Base-by-base conservation (phyloP, 2,329 filamentous ascomycete species). In the Helotiales sp. region DNA sequence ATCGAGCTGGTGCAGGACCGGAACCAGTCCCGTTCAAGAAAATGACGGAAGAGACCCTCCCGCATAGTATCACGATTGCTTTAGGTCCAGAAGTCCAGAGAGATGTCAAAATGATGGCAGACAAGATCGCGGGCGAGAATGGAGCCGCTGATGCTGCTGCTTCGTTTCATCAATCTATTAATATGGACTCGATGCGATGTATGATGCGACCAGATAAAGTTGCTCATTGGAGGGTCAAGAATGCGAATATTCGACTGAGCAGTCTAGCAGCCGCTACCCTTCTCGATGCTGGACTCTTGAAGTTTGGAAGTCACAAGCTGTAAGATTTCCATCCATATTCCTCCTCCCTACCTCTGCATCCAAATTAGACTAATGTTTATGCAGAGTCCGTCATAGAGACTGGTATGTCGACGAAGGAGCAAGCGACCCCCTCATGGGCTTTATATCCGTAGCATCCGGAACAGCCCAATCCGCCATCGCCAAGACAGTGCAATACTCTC, bases 1-100 rank as follows among this genome's bases (percentile, higher is more conserved):
- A 89, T 0, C 85, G 83, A 67, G 90, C 91, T 6, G 90, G 91
- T 8, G 92, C 91, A 6, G 91, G 92, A 0, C 91, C 91, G 0
- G 79, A 83, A 0, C 91, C 91, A 0, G 87, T 93, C 57, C 89
- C 89, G 0, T 87, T 90, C 76, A 90, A 90, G 71, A 80, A 85
- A 10, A 79, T 93, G 4, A 87, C 82, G 0, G 84, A 83, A 0
- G 87, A 92, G 65, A 86, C 85, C 32, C 79, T 93, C 1, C 87
- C 88, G 0, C 85, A 90, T 15, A 89, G 89, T 0, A 93, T 93
- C 76, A 85, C 84, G 75, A 87, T 87, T 71, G 89, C 88, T 66
- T 79, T 93, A 0, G 87, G 84, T 0, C 84, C 88, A 0, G 84
- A 91, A 66, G 88, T 89, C 0, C 82, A 82, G 55, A 74, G 78